Evolutionary conservation across 495 filamentous ascomycete species (phyloP).

Genomic region (Rusavskia elegans): DNA sequence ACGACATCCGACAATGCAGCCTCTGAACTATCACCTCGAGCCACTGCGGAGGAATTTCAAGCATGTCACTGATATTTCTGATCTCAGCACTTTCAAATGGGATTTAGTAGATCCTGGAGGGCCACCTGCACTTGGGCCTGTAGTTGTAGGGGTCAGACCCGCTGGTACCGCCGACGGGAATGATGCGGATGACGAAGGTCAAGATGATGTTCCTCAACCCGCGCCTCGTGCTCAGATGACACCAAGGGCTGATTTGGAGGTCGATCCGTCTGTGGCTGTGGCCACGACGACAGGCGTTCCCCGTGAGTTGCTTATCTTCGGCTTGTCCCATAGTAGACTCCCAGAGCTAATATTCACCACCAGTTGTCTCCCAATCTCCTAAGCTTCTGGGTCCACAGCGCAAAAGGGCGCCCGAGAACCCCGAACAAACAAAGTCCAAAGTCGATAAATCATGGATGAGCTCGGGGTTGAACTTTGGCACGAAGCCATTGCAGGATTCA

Average conservation of each 20-base stretch:
- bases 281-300: too few species aligned
- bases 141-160: background rate
- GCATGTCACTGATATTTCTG: conserved; percentile 25
- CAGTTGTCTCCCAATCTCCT: background rate
- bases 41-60: conserved; percentile 25
- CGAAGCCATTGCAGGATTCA: background rate
- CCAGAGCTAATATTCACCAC: background rate
- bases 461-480: too few species aligned
- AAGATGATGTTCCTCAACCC: background rate
- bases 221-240: background rate
- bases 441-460: too few species aligned
- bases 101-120: conserved; percentile 45
- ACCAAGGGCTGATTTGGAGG: background rate
- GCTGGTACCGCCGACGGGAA: background rate
- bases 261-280: background rate
- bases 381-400: too few species aligned
- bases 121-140: background rate
- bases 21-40: conserved; percentile 45
- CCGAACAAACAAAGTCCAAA: too few species aligned
- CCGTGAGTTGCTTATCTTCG: too few species aligned
- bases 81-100: conserved; percentile 52
- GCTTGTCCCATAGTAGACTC: too few species aligned
- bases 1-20: conserved; percentile 38
- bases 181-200: conserved; percentile 5
- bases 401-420: too few species aligned